Conservation (phyloP, 495 filamentous ascomycete species). For the Aspergillus panamensis region DNA sequence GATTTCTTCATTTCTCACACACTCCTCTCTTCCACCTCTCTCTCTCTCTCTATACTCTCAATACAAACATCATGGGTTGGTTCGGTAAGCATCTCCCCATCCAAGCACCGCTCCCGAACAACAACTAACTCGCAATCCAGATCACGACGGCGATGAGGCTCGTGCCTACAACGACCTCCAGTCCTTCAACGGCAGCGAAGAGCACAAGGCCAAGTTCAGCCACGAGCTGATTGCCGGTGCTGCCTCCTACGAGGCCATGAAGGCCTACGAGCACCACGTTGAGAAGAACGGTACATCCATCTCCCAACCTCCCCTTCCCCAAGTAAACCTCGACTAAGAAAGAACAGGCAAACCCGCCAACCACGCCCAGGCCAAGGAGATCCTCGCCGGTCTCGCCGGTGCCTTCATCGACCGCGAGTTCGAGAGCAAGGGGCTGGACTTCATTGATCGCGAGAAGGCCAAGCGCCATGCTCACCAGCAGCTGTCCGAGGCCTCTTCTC, state of each 20-base stretch:
- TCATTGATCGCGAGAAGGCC: slow-evolving; percentile 62
- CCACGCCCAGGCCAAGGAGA: slow-evolving; percentile 69
- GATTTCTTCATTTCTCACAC: slow-evolving; percentile 1
- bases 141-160: slow-evolving; percentile 21
- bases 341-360: slow-evolving; percentile 54
- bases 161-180: slow-evolving; percentile 20
- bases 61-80: slow-evolving; percentile 19
- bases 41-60: not conserved
- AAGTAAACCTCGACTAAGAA: not conserved
- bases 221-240: slow-evolving; percentile 70
- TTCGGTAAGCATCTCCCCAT: slow-evolving; percentile 13
- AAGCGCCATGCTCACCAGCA: slow-evolving; percentile 60
- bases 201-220: slow-evolving; percentile 54
- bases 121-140: slow-evolving; percentile 1
- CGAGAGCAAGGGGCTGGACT: slow-evolving; percentile 71
- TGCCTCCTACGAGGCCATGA: slow-evolving; percentile 70
- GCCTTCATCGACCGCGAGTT: slow-evolving; percentile 69
- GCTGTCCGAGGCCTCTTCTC: slow-evolving; percentile 50
- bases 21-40: not conserved
- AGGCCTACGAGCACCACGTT: slow-evolving; percentile 65
- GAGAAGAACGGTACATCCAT: slow-evolving; percentile 52
- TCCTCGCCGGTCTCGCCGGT: slow-evolving; percentile 63
- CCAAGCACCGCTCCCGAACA: not conserved
- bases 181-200: slow-evolving; percentile 33
- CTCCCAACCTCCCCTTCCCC: not conserved